Conservation (phyloP, 192 early-diverging fungal species). For the Entophlyctis helioformis region DNA sequence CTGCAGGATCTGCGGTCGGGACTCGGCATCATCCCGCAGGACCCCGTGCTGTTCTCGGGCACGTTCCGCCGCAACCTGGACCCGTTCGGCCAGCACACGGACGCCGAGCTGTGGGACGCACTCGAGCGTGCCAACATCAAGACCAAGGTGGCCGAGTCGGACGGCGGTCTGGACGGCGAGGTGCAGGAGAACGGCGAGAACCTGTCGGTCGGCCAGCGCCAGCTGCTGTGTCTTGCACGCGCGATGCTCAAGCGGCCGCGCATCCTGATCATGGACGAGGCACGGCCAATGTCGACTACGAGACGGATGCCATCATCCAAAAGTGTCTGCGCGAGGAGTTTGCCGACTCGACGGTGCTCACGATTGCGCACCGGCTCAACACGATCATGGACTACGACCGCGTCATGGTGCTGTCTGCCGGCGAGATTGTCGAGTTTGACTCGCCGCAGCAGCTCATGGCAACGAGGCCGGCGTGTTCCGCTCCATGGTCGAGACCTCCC, state of each 20-base stretch:
- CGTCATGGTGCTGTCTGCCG: conserved; percentile 30
- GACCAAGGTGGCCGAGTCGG: no score
- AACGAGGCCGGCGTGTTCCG: no score
- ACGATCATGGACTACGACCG: conserved; percentile 33
- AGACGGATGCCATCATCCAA: conserved; percentile 53
- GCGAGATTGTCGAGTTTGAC: conserved; percentile 36
- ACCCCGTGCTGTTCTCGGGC: conserved; percentile 35
- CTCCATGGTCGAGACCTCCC: no score
- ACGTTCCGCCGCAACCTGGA: conserved; percentile 57
- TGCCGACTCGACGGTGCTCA: conserved; percentile 41
- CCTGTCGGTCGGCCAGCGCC: no score
- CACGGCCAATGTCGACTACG: conserved; percentile 20
- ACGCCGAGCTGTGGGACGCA: conserved; percentile 50
- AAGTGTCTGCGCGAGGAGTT: conserved; percentile 52
- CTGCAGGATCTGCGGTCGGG: conserved; percentile 42
- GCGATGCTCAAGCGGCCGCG: no score
- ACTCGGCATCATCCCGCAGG: conserved; percentile 77
- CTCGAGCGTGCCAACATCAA: no score
- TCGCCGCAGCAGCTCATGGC: no score
- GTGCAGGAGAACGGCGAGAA: no score
- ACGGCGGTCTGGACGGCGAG: no score
- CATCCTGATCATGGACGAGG: no score
- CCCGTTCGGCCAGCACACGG: conserved; percentile 41
- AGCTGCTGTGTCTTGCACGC: no score
- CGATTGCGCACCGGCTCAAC: conserved; percentile 27